Base-by-base conservation (phyloP, 305 asterid genomes). In the Petunia hybrid region DNA sequence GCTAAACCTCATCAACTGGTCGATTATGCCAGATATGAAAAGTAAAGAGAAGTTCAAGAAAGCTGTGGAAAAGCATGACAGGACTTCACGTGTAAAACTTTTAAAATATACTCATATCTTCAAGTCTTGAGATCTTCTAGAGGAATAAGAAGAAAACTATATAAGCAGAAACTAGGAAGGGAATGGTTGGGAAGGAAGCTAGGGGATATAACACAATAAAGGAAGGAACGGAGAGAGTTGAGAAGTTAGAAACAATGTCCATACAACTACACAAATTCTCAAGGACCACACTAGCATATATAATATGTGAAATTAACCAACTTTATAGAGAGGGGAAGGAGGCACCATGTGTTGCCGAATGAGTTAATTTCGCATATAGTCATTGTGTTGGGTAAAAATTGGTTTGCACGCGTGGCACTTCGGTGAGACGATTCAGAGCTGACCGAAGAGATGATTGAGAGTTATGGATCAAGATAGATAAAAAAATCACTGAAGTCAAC, bases 1-100 rank as follows among this genome's bases (percentile, higher is more conserved):
- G 43, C 53, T 81, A 42, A 36, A 62, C 8, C 12, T 62, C 2
- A 81, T 67, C 62, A 46, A 5, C 53, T 46, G 8, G 9, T 46
- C 3, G 9, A 42, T 66, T 48, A 73, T 35, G 14, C 14, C 10
- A 81, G 41, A 9, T 39, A 70, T 31, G 53, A 39, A 61, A 51
- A 60, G 65, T 14, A 8, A 2, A 63, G 4, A 85, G 90, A 89
- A 92, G 97, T 95, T 95, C 99, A 95, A 95, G 99, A 95, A 95
- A 92, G 97, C 98, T 93, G 99, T 95, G 99, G 99, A 91, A 95
- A 91, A 91, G 91, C 91, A 93, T 93, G 97, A 78, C 76, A 81
- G 87, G 89, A 77, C 90, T 82, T 80, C 36, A 40, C 31, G 31
- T 31, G 46, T n/a, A 61, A 59, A 80, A 4, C 2, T 16, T 59